Conservation (phyloP, 176 grass and related monocot species). For the Saccharum spontaneum region DNA sequence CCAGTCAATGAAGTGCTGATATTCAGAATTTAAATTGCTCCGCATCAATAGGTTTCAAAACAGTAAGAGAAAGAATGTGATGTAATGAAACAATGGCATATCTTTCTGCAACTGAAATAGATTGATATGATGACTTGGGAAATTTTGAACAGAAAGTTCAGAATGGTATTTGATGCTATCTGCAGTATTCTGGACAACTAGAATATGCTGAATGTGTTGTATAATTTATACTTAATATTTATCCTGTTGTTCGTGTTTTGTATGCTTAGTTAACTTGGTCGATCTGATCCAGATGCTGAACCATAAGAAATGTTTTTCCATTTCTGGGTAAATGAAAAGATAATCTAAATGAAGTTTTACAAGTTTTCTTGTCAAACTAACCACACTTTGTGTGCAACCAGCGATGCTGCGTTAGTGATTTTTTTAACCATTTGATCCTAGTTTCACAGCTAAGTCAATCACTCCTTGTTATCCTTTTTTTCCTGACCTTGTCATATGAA, state of each 20-base stretch:
- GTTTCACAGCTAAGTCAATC: background rate
- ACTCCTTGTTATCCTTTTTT: background rate
- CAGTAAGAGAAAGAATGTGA: background rate
- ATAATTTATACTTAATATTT: background rate
- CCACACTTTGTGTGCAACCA: background rate
- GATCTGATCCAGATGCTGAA: conserved; percentile 11
- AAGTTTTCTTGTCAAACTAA: background rate
- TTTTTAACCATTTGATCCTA: background rate
- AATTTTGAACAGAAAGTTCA: background rate
- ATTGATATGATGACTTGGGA: background rate
- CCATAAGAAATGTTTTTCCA: background rate
- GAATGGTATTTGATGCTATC: background rate
- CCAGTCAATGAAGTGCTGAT: background rate
- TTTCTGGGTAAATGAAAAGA: background rate
- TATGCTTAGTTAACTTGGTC: conserved; percentile 21
- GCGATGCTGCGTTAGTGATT: background rate
- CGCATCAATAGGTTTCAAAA: conserved; percentile 4
- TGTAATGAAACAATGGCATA: background rate
- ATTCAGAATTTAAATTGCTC: conserved; percentile 11
- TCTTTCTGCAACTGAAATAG: background rate
- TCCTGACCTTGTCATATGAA: conserved; percentile 11
- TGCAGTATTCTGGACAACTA: background rate
- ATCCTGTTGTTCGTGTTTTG: background rate
- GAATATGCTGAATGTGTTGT: background rate
- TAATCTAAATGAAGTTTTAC: conserved; percentile 1